Base-by-base conservation (phyloP, 371 early-diverging fungal genomes). In the Chytridiales sp. region DNA sequence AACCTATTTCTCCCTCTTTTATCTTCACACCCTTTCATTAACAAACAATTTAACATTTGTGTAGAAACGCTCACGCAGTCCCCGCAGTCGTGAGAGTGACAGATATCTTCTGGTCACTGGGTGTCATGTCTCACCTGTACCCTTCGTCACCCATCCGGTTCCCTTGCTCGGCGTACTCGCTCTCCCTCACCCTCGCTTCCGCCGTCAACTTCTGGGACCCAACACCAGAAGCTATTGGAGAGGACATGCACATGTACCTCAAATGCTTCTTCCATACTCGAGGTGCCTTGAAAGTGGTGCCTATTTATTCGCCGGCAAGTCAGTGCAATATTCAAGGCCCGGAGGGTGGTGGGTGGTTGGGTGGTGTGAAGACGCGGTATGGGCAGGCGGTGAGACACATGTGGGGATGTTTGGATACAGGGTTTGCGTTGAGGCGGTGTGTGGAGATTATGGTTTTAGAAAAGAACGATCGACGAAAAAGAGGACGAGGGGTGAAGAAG, bases 181-280 rank as follows among this genome's bases (percentile, higher is more conserved):
- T 90, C 42, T 78, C 83, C 21, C 81, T 89, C 77, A 78, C 80
- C 41, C 78, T 90, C 44, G 86, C 85, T 4, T 74, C 82, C 27
- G 62, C 83, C 40, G 87, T 90, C 21, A 81, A 81, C 34, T 89
- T 82, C 53, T 90, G 91, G 91, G 91, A 90, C 65, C 79, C 83
- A 2, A 84, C 84, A 61, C 82, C 87, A 6, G 88, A 89, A 73
- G 85, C 88, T 19, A 84, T 89, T 34, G 91, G 89, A 36, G 91
- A 90, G 64, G 91, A 90, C 67, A 81, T 90, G 84, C 91, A 90
- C 71, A 90, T 90, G 90, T 84, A 82, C 78, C 75, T 90, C 22
- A 89, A 89, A 71, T 87, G 86, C 63, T 90, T 86, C 69, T 87
- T 86, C 69, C 77, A 81, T 60, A 87, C 88, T 42, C 76, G 79